Evolutionary conservation across 306 rosid species (phyloP).

Genomic region (Glycine latifolia): DNA sequence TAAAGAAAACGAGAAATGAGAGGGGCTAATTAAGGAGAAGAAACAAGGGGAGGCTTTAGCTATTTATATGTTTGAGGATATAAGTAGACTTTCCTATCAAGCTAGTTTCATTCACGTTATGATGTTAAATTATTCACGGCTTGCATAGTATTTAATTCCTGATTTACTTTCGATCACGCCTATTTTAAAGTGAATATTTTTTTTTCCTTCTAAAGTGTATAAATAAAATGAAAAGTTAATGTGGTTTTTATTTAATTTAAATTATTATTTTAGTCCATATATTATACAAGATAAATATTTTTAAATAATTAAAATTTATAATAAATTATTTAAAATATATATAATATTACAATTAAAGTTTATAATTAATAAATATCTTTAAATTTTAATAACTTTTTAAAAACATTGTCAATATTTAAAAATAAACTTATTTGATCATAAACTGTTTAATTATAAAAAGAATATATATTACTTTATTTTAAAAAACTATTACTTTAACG

Average conservation of each 20-base stretch:
- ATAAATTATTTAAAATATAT: too few species aligned
- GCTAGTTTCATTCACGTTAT: conserved; percentile 41
- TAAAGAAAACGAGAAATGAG: background rate
- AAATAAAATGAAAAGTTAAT: background rate
- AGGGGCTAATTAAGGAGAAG: conserved; percentile 9
- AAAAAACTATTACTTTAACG: too few species aligned
- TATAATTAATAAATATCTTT: too few species aligned
- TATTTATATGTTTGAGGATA: conserved; percentile 53
- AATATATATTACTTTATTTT: too few species aligned
- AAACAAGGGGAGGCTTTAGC: conserved; percentile 24
- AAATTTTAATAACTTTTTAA: too few species aligned
- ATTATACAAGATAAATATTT: too few species aligned
- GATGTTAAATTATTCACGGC: conserved; percentile 42
- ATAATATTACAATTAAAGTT: too few species aligned
- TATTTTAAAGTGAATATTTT: background rate
- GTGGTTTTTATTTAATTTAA: background rate
- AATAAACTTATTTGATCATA: too few species aligned
- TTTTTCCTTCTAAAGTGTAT: background rate
- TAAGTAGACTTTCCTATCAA: conserved; percentile 45
- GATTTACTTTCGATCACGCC: background rate
- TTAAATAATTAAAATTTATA: too few species aligned
- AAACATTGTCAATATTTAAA: too few species aligned
- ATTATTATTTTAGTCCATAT: background rate
- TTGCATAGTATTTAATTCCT: background rate
- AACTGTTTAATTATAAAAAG: too few species aligned